Percentiles rank a stretch among this genome's conserved stretches.
Conservation (phyloP, 768 basidiomycete species). For the Astraeus odoratus region DNA sequence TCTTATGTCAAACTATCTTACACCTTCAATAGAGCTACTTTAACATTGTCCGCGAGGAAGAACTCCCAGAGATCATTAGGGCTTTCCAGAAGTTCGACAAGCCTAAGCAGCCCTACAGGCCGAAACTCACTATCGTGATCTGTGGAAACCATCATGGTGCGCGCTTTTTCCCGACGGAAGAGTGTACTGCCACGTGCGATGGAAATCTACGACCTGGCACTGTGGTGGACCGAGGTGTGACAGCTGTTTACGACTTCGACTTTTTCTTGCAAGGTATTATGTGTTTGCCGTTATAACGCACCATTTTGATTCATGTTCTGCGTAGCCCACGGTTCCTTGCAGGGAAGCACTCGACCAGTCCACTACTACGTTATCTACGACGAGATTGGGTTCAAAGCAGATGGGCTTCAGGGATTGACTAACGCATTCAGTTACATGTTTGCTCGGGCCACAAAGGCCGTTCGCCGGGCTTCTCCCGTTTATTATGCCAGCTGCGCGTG, state of each 20-base stretch:
- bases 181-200: slow-evolving; percentile 32
- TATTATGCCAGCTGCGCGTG: slow-evolving; percentile 44
- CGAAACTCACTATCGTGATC: slow-evolving; percentile 45
- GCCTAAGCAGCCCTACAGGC: slow-evolving; percentile 32
- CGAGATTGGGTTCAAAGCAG: slow-evolving; percentile 42
- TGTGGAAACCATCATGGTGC: slow-evolving; percentile 57
- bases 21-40: slow-evolving; percentile 39
- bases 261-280: slow-evolving; percentile 50
- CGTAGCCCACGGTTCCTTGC: slow-evolving; percentile 39
- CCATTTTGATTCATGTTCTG: background rate
- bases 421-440: slow-evolving; percentile 51
- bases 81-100: slow-evolving; percentile 37
- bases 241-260: slow-evolving; percentile 48
- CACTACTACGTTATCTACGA: slow-evolving; percentile 53
- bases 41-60: slow-evolving; percentile 34
- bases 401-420: slow-evolving; percentile 48
- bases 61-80: slow-evolving; percentile 35
- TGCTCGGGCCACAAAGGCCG: slow-evolving; percentile 48
- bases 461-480: slow-evolving; percentile 31
- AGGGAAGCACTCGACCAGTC: slow-evolving; percentile 43
- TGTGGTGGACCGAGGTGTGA: slow-evolving; percentile 48
- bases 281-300: slow-evolving; percentile 5
- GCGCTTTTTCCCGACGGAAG: slow-evolving; percentile 47
- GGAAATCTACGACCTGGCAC: slow-evolving; percentile 50
- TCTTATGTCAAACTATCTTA: slow-evolving; percentile 9